A percentile compares a stretch with the other conserved stretches of the same genome.
phyloP scores from a whole-genome alignment of 257 asterid genomes.

The Rhazya stricta region DNA sequence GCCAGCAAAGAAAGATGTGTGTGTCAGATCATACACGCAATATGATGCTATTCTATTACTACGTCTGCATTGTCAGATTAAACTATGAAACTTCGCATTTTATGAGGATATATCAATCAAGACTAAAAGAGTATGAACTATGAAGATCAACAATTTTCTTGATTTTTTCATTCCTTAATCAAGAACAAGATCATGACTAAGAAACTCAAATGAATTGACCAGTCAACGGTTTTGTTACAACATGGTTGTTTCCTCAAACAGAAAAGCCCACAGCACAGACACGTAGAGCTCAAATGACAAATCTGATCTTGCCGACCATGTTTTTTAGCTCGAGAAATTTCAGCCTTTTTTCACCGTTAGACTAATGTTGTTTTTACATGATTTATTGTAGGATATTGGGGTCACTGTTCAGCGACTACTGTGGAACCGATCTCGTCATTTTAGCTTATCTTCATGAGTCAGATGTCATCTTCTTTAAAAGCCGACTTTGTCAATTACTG shows the following conservation, averaged over 20 bases:
- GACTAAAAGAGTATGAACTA: not conserved
- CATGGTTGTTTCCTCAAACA: conserved; percentile 17
- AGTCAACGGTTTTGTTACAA: conserved; percentile 7
- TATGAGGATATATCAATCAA: not conserved
- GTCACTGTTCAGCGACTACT: conserved; percentile 9
- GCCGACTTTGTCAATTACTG: not conserved
- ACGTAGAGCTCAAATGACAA: not conserved
- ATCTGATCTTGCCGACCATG: not conserved
- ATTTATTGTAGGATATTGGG: conserved; percentile 10
- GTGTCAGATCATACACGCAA: conserved; percentile 18
- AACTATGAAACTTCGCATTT: not conserved
- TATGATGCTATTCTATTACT: conserved; percentile 15
- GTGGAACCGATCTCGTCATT: conserved; percentile 8
- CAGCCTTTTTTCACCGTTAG: not conserved
- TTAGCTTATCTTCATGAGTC: conserved; percentile 4
- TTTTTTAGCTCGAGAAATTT: not conserved
- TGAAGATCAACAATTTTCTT: not conserved
- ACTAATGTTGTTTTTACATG: not conserved
- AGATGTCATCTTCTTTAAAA: conserved; percentile 10
- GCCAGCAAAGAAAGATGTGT: conserved; percentile 7
- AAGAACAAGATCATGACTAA: not conserved
- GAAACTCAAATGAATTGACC: conserved; percentile 12
- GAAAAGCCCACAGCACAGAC: conserved; percentile 3
- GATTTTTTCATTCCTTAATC: not conserved
- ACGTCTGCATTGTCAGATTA: not conserved